Evolutionary conservation across 2,329 filamentous ascomycete species (phyloP), one percentile per base, ranked within the genome.

Genomic region (Aspergillus brunneoviolaceus): DNA sequence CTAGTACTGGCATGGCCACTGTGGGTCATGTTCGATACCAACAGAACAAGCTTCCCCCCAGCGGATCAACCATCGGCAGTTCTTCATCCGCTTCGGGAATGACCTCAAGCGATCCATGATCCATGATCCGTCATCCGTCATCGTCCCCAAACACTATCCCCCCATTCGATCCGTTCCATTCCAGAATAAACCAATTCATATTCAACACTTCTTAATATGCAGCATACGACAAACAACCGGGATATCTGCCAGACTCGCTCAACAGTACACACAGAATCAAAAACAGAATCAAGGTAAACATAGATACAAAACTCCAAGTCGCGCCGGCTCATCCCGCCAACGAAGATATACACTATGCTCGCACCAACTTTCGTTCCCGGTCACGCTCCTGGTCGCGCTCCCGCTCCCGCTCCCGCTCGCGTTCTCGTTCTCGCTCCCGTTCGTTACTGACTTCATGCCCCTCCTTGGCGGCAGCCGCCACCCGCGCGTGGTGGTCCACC

Each of bases 401-500:
- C 0, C 63, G 52, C 21, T 65, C 67, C 1, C 61, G 53, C 21
- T 21, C 21, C 21, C 21, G 21, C 4, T 68, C 64, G 3, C 62
- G 64, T 19, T 63, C 67, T 9, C 58, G 64, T 10, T 67, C 63
- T 11, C 60, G 62, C 23, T 65, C 59, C 12, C 60, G 57, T 29
- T 62, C 67, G 3, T 61, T 65, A 19, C 66, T 69, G 6, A 68
- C 63, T 45, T 71, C 70, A 27, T 67, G 64, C 4, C 60, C 64
- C 42, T 71, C 69, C 56, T 73, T 71, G 19, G 70, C 72, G 4
- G 71, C 72, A 5, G 74, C 72, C 6, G 74, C 71, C 27, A 72
- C 72, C 10, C 74, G 71, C 6, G 69, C 65, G 51, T 75, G 76
- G 54, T 77, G 74, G 58, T 75, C 74, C 10, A 78, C 73, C 2